Conservation (phyloP, 192 early-diverging fungal genomes). For the Backusella circina region DNA sequence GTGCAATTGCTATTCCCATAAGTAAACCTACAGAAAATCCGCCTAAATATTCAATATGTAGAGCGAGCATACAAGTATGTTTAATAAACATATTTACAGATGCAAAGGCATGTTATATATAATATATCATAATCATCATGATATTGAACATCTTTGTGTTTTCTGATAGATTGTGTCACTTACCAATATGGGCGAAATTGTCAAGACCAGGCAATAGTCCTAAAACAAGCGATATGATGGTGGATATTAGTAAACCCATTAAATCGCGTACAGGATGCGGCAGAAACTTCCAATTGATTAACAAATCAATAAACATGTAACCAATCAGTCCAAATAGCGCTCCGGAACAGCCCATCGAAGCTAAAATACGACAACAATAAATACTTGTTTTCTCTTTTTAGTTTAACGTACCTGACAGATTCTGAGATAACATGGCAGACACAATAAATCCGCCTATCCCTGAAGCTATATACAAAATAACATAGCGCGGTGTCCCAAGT, state of each 20-base stretch:
- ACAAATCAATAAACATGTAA: constrained; percentile 70
- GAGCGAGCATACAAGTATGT: background rate
- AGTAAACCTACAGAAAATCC: constrained; percentile 16
- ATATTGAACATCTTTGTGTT: background rate
- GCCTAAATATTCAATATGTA: background rate
- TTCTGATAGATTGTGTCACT: constrained; percentile 19
- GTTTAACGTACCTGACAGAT: background rate
- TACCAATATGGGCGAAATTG: constrained; percentile 82
- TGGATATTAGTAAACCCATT: constrained; percentile 59
- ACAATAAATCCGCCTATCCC: constrained; percentile 79
- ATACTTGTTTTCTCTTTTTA: background rate
- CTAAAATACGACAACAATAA: background rate
- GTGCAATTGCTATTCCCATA: constrained; percentile 12
- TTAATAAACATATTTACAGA: background rate
- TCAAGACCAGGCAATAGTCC: constrained; percentile 72
- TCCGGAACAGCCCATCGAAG: constrained; percentile 58
- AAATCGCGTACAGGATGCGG: constrained; percentile 65
- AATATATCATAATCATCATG: no score
- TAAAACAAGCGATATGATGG: constrained; percentile 65
- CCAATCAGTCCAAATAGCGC: constrained; percentile 71
- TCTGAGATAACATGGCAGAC: constrained; percentile 59
- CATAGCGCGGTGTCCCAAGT: constrained; percentile 74
- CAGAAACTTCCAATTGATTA: constrained; percentile 77
- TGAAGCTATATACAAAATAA: constrained; percentile 55
- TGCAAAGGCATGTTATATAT: no score